These are phyloP conservation scores for Pyrenula massariospora DNA, from an alignment of 495 filamentous ascomycete species.

Conservation along the genomic window DNA sequence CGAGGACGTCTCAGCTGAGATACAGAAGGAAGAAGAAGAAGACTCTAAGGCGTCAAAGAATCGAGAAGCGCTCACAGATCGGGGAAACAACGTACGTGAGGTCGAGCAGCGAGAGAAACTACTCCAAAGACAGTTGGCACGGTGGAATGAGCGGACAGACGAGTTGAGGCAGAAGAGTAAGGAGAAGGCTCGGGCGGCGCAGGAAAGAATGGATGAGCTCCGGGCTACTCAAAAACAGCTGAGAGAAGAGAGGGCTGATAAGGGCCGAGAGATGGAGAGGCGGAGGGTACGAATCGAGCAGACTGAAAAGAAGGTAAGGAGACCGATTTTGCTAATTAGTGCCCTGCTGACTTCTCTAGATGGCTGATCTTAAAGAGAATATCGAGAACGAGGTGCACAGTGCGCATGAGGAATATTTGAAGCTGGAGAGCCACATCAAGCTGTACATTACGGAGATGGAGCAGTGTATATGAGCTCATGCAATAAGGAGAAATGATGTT, in stretches of 20 bases:
- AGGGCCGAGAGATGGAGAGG: constrained; percentile 81
- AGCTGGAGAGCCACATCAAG: constrained; percentile 93
- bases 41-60: constrained; percentile 64
- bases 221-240: constrained; percentile 67
- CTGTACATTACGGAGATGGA: constrained; percentile 99
- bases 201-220: constrained; percentile 82
- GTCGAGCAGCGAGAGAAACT: constrained; percentile 78
- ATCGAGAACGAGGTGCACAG: constrained; percentile 85
- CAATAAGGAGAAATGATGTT: too few species aligned
- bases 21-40: constrained; percentile 85
- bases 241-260: constrained; percentile 72
- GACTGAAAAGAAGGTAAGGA: constrained; percentile 89
- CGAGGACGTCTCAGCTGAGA: constrained; percentile 71
- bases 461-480: constrained; percentile 62
- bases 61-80: constrained; percentile 74
- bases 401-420: constrained; percentile 85
- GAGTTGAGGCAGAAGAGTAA: constrained; percentile 63
- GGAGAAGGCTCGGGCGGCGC: constrained; percentile 67
- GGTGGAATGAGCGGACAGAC: constrained; percentile 77
- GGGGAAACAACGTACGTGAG: constrained; percentile 78
- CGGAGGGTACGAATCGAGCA: constrained; percentile 87
- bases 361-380: constrained; percentile 92
- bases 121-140: constrained; percentile 69
- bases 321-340: not conserved
- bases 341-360: constrained; percentile 38